These are phyloP conservation scores for Neurospora crassa DNA, from an alignment of 2,329 filamentous ascomycete genomes.

Conservation along the genomic window DNA sequence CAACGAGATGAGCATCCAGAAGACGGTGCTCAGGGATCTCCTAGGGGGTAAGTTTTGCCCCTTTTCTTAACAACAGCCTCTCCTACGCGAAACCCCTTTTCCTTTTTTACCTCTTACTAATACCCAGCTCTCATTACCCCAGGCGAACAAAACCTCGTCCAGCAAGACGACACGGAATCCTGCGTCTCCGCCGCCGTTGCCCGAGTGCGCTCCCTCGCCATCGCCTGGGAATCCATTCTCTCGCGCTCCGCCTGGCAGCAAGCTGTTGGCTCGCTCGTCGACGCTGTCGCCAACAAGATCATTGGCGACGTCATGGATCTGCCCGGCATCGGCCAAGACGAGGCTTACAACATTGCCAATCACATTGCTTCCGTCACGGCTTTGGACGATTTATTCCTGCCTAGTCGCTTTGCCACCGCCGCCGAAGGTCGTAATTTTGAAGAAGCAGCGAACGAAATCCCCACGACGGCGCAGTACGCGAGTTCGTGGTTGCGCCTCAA, in stretches of 20 bases:
- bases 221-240: conserved; percentile 48
- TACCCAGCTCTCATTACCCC: conserved; percentile 9
- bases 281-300: conserved; percentile 49
- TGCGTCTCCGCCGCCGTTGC: conserved; percentile 43
- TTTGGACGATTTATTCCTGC: conserved; percentile 51
- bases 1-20: conserved; percentile 50
- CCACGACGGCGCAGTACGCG: conserved; percentile 51
- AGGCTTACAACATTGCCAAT: conserved; percentile 51
- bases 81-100: neutral
- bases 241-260: conserved; percentile 53
- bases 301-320: conserved; percentile 54
- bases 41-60: conserved; percentile 35
- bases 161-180: conserved; percentile 44
- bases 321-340: conserved; percentile 51
- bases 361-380: conserved; percentile 48
- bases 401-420: conserved; percentile 24
- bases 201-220: conserved; percentile 43
- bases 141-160: conserved; percentile 48
- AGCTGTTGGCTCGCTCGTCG: conserved; percentile 49
- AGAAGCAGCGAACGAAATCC: conserved; percentile 28
- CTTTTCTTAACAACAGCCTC: neutral
- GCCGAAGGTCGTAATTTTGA: neutral
- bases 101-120: neutral
- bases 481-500: conserved; percentile 54
- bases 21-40: conserved; percentile 51